Evolutionary conservation across 1,284 basidiomycete genomes (phyloP), one percentile per base, ranked within the genome.

Genomic region (Ceratobasidium theobromae): DNA sequence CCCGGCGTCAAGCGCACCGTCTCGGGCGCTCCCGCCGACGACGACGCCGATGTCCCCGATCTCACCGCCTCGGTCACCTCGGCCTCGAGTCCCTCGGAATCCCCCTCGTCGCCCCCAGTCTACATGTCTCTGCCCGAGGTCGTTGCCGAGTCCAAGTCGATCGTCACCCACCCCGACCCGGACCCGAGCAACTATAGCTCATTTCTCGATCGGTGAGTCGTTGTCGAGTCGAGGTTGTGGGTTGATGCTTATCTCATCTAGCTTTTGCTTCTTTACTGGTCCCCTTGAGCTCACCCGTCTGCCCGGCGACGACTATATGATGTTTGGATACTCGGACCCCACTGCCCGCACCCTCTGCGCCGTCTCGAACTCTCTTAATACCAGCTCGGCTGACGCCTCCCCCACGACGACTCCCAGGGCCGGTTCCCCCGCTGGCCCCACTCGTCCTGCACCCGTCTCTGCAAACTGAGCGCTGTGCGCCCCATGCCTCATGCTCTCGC

Each of bases 211-310:
- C 83, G 79, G 88, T 88, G 70, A 69, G 85, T 79, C 57, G 60
- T 14, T 46, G 32, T 43, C 54, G 41, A 46, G 57, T 11, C 53
- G 65, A 12, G 43, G 40, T 53, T 27, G 8, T 27, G 45, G 35
- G 53, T 67, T 30, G 32, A 58, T 38, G 53, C 53, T 66, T 45
- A 33, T 14, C 11, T 25, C 67, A 28, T 67, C 62, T 68, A 90
- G 88, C 70, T 89, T 87, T 74, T 90, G 88, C 77, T 91, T 89
- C 76, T 91, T 83, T 75, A 89, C 88, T 0, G 88, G 88, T 8
- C n/a, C n/a, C n/a, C n/a, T n/a, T n/a, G n/a, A n/a, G n/a, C n/a
- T n/a, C n/a, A n/a, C n/a, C n/a, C n/a, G n/a, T 66, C 75, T 16
- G 77, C 77, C 35, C 52, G 43, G 45, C 57, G 43, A 45, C 14